phyloP scores from a whole-genome alignment of 768 basidiomycete genomes.

The Gloeostereum incarnatum region DNA sequence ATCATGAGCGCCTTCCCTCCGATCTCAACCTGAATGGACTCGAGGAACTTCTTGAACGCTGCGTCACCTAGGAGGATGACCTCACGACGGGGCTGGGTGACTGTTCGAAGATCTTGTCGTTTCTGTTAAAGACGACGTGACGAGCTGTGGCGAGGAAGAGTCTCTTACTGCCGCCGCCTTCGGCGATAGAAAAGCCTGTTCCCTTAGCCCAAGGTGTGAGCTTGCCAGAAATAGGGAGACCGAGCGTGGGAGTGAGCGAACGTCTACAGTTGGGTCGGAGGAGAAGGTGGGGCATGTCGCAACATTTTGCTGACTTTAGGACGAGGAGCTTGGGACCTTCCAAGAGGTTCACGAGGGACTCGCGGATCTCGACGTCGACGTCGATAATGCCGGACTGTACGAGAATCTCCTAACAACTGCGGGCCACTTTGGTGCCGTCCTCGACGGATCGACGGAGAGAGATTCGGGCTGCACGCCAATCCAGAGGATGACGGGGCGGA shows the following conservation, averaged over 20 bases:
- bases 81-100: too few relatives aligned
- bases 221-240: neutral
- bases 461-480: constrained; percentile 20
- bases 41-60: too few relatives aligned
- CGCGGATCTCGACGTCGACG: constrained; percentile 22
- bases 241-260: constrained; percentile 1
- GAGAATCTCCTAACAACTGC: constrained; percentile 14
- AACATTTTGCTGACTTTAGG: too few relatives aligned
- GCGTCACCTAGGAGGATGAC: too few relatives aligned
- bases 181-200: too few relatives aligned
- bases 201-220: too few relatives aligned
- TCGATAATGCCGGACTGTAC: constrained; percentile 14
- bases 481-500: constrained; percentile 18
- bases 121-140: too few relatives aligned
- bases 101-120: too few relatives aligned
- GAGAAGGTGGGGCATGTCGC: too few relatives aligned
- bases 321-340: constrained; percentile 10
- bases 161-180: too few relatives aligned
- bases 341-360: constrained; percentile 13
- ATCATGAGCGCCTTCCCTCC: neutral
- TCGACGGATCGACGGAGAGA: constrained; percentile 17
- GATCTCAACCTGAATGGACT: too few relatives aligned
- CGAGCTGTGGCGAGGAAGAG: too few relatives aligned
- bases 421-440: constrained; percentile 15
- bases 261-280: constrained; percentile 10